These are phyloP conservation scores for Coemansia sp. DNA, from an alignment of 192 early-diverging fungal species.

Conservation along the genomic window DNA sequence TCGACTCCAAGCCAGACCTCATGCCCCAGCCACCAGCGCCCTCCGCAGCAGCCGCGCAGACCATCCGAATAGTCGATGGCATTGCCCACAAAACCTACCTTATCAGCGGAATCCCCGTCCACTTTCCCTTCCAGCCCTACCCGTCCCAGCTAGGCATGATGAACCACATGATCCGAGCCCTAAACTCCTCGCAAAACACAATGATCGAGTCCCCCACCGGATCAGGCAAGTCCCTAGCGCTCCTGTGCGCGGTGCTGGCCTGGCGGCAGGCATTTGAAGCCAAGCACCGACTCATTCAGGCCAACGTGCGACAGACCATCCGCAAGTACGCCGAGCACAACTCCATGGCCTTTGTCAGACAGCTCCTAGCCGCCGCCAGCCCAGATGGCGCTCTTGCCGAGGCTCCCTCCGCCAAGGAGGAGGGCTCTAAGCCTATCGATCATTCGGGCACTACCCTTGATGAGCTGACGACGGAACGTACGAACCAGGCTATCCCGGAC, in stretches of 20 bases:
- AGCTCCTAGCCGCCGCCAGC: constrained; percentile 23
- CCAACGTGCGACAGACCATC: constrained; percentile 39
- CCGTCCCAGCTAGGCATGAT: constrained; percentile 66
- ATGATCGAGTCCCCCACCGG: constrained; percentile 75
- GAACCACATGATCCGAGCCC: constrained; percentile 59
- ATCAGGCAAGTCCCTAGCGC: constrained; percentile 75
- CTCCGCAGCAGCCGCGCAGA: not conserved
- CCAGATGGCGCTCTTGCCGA: constrained; percentile 2
- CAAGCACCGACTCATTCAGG: constrained; percentile 39
- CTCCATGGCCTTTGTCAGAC: constrained; percentile 21
- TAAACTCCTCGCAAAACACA: constrained; percentile 57
- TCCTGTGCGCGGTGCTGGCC: constrained; percentile 68
- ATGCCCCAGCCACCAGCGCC: not conserved
- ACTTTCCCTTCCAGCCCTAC: constrained; percentile 69
- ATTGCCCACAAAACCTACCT: constrained; percentile 12
- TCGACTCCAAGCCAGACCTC: not conserved
- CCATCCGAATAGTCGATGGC: constrained; percentile 5
- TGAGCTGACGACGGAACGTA: not conserved
- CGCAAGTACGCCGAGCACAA: constrained; percentile 44
- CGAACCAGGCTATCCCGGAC: not conserved
- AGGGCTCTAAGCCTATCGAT: not conserved
- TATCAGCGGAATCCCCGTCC: constrained; percentile 57
- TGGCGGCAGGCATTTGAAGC: constrained; percentile 56
- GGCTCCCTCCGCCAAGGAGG: not conserved
- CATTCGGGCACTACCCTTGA: not conserved